Evolutionary conservation across 2,329 filamentous ascomycete genomes (phyloP), one percentile per base, ranked within the genome.

Genomic region (Ceratocystis destructans): DNA sequence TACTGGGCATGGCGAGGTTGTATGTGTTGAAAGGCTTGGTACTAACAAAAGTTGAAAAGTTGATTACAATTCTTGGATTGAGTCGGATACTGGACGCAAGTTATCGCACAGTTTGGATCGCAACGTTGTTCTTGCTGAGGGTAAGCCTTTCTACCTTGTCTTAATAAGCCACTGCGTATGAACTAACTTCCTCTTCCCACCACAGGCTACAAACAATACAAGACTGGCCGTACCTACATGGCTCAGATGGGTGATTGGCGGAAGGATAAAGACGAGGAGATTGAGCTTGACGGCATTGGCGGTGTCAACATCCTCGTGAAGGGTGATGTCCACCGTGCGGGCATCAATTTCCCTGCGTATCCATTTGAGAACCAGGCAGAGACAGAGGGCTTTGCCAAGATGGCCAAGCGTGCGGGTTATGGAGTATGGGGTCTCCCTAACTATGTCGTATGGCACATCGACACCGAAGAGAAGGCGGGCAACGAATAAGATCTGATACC

Each of bases 41-140:
- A 65, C 70, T 73, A 69, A 74, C 69, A 65, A 70, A 41, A 64
- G 15, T 28, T 22, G 15, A 74, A 70, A 69, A 94, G 90, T 97
- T 74, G 94, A 99, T 75, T 99, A 99, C 79, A 99, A 99, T 77
- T 97, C 94, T 1, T 99, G 94, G 94, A 84, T 96, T 71, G 94
- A 99, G 78, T 93, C 93, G 8, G 87, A 92, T 64, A 88, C 93
- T 76, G 91, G 83, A 61, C 83, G 87, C 68, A 88, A 86, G 72
- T 82, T 97, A 65, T 81, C 87, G n/a, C 78, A 82, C 5, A 84
- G 79, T 64, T 80, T 97, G 22, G 82, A 88, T 70, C 92, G 90
- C 73, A 86, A 96, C 72, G 80, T 89, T 25, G 82, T 99, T 67
- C 81, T 99, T 37, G 94, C 90, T 28, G 94, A 99, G 82, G 94